phyloP scores from a whole-genome alignment of 805 yeast genomes.

The Yarrowia sp. region DNA sequence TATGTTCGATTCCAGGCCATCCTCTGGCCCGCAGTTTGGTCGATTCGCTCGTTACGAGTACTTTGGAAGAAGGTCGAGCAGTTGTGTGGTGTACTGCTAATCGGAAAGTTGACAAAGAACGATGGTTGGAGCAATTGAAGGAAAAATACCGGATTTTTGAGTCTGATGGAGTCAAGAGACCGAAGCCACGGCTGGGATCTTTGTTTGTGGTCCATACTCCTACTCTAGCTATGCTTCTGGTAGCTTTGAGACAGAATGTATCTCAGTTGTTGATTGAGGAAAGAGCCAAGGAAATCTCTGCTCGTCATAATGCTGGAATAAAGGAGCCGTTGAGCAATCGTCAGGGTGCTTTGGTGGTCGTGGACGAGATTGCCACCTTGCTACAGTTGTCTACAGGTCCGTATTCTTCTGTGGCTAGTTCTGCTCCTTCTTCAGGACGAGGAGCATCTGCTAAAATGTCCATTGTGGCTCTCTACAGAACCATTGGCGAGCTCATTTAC shows the following conservation, averaged over 20 bases:
- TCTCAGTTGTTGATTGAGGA: not conserved
- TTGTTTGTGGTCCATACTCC: conserved; percentile 2
- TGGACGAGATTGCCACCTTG: conserved; percentile 10
- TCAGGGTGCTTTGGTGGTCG: not conserved
- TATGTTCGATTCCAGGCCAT: conserved; percentile 11
- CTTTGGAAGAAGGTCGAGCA: not conserved
- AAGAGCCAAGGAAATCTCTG: not conserved
- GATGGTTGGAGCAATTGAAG: not conserved
- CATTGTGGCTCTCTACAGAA: not conserved
- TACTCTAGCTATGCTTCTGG: not conserved
- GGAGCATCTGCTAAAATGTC: not conserved
- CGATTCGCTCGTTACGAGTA: not conserved
- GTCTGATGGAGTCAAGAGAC: not conserved
- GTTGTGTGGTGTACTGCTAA: conserved; percentile 10
- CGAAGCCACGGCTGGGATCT: not conserved
- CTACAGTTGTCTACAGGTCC: conserved; percentile 1
- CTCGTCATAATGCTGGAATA: not conserved
- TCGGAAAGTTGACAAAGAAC: not conserved
- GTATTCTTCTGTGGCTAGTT: not conserved
- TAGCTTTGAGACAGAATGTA: not conserved
- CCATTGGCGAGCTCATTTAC: not conserved
- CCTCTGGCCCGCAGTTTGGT: not conserved
- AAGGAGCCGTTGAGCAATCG: not conserved
- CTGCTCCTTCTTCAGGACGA: not conserved
- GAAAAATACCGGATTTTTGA: not conserved